Percentiles rank a stretch among this genome's conserved stretches.
These are phyloP conservation scores for Kregervanrija pseudodelftensis DNA, from an alignment of 805 yeast genomes.

Conservation along the genomic window DNA sequence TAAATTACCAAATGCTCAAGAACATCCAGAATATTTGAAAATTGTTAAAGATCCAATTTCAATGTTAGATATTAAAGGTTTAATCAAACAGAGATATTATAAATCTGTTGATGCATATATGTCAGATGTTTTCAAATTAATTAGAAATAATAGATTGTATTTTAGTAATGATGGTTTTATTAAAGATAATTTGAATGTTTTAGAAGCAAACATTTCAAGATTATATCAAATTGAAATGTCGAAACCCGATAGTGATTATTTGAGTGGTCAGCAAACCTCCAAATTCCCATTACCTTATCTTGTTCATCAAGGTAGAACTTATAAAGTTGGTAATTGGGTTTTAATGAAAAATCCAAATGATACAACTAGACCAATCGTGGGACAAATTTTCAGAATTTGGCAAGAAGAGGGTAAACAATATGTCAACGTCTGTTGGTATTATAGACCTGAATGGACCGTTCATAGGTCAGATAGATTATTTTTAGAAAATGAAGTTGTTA, in stretches of 20 bases:
- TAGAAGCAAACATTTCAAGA: conserved; percentile 55
- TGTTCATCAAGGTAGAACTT: conserved; percentile 62
- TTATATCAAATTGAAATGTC: conserved; percentile 62
- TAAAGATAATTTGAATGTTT: conserved; percentile 50
- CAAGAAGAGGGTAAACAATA: conserved; percentile 76
- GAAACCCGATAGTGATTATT: conserved; percentile 75
- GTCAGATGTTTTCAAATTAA: conserved; percentile 67
- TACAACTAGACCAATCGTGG: conserved; percentile 82
- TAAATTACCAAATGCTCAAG: conserved; percentile 65
- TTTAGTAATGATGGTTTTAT: conserved; percentile 52
- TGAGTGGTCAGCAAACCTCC: conserved; percentile 45
- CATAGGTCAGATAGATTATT: conserved; percentile 86
- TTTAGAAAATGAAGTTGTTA: conserved; percentile 90
- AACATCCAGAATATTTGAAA: conserved; percentile 47
- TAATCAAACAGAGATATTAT: conserved; percentile 81
- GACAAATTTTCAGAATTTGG: conserved; percentile 93
- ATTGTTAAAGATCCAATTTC: conserved; percentile 54
- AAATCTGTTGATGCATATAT: conserved; percentile 67
- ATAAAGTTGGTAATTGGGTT: conserved; percentile 93
- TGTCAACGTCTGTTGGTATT: conserved; percentile 96
- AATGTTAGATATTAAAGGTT: conserved; percentile 67
- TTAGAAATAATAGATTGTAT: conserved; percentile 64
- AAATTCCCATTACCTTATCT: conserved; percentile 72
- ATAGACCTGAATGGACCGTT: conserved; percentile 96
- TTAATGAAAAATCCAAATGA: conserved; percentile 83